phyloP scores from a whole-genome alignment of 768 basidiomycete species.

The Boletus rex-veris region DNA sequence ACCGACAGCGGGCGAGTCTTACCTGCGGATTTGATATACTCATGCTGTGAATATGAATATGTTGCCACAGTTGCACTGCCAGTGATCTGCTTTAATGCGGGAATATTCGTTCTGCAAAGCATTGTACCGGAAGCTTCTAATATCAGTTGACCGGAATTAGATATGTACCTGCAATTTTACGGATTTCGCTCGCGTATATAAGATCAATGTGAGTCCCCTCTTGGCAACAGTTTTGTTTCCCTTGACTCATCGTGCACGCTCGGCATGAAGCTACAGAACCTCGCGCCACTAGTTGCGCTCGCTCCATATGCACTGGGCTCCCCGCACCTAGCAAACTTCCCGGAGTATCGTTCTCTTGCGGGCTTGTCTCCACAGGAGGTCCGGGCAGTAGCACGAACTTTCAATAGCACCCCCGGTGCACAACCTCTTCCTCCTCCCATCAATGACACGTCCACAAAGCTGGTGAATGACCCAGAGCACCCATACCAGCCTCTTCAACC shows the following conservation, averaged over 20 bases:
- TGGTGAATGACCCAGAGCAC: conserved; percentile 19
- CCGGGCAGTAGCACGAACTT: conserved; percentile 8
- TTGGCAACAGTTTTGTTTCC: not conserved
- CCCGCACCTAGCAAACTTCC: conserved; percentile 14
- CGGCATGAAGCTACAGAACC: conserved; percentile 7
- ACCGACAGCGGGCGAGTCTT: too few species aligned
- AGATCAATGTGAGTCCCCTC: not conserved
- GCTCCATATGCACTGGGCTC: conserved; percentile 9
- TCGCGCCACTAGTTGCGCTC: conserved; percentile 1
- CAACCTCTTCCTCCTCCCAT: conserved; percentile 21
- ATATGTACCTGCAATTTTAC: too few species aligned
- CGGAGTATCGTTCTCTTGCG: conserved; percentile 19
- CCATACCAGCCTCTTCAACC: conserved; percentile 12
- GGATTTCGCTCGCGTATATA: not conserved
- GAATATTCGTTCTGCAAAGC: not conserved
- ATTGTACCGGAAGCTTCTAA: not conserved
- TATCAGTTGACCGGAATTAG: too few species aligned
- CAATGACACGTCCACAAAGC: conserved; percentile 23
- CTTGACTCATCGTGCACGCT: not conserved
- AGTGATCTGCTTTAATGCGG: not conserved
- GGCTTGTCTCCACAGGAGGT: conserved; percentile 19
- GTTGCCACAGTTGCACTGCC: not conserved
- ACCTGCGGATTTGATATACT: too few species aligned
- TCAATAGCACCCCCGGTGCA: conserved; percentile 20
- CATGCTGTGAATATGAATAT: not conserved